Conservation (phyloP, 2,329 filamentous ascomycete species). For the Tothia fuscella region DNA sequence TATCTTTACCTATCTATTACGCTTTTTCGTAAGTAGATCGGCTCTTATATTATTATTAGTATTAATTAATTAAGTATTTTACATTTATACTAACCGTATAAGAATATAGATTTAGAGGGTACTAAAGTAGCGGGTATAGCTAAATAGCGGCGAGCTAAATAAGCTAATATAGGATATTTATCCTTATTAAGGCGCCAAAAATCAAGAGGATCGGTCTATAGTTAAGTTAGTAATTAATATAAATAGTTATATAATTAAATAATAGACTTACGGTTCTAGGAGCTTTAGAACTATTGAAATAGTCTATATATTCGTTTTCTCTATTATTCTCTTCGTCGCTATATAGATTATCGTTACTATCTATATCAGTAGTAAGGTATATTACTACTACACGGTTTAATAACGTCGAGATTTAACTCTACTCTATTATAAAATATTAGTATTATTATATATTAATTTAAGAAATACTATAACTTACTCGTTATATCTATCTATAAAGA, state of each 20-base stretch:
- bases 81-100: not conserved
- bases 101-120: not conserved
- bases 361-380: constrained; percentile 1
- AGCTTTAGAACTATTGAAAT: not conserved
- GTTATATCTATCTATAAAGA: not conserved
- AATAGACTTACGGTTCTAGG: constrained; percentile 2
- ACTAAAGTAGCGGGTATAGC: not conserved
- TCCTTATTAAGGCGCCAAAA: not conserved
- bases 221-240: not conserved
- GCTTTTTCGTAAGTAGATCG: no score
- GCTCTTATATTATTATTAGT: no score
- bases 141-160: not conserved
- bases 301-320: constrained; percentile 4
- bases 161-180: not conserved
- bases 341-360: not conserved
- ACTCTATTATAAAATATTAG: constrained; percentile 1
- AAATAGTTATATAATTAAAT: not conserved
- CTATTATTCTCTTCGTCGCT: constrained; percentile 1
- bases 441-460: constrained; percentile 4
- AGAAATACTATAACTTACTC: constrained; percentile 2
- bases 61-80: not conserved
- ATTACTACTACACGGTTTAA: not conserved
- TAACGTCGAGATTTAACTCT: not conserved
- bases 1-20: no score
- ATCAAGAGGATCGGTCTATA: not conserved